phyloP scores from a whole-genome alignment of 2,329 filamentous ascomycete species.

The Ophiobolus disseminans region DNA sequence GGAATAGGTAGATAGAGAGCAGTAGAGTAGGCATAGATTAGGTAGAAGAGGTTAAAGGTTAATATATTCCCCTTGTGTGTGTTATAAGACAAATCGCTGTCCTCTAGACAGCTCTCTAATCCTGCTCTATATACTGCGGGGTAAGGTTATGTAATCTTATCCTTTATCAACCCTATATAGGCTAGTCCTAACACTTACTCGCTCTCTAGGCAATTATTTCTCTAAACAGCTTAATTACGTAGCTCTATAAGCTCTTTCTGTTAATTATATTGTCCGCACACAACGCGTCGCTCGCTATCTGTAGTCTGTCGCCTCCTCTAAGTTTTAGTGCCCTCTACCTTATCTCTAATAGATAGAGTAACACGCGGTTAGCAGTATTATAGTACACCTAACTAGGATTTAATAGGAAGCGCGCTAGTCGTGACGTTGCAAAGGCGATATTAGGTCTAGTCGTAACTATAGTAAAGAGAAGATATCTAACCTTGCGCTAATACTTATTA shows the following conservation, averaged over 20 bases:
- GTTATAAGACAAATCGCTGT: too few species aligned
- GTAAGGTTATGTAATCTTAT: too few species aligned
- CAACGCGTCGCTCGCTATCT: constrained; percentile 4
- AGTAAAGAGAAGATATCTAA: neutral
- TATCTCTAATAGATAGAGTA: constrained; percentile 1
- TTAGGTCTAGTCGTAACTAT: neutral
- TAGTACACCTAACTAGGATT: neutral
- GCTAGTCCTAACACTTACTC: neutral
- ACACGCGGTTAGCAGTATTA: neutral
- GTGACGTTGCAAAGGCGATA: neutral
- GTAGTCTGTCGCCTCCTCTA: neutral
- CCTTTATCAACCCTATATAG: too few species aligned
- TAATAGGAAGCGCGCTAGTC: neutral
- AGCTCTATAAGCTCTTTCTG: constrained; percentile 2
- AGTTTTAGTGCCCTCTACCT: neutral
- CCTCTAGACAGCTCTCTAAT: too few species aligned
- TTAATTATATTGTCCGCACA: constrained; percentile 2
- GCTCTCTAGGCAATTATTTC: constrained; percentile 1
- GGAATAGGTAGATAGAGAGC: too few species aligned
- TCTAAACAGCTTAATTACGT: too few species aligned
- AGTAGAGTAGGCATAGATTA: too few species aligned
- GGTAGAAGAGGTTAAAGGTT: too few species aligned
- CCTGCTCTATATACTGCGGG: too few species aligned
- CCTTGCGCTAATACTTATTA: neutral
- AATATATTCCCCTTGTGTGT: too few species aligned